Base-by-base conservation (phyloP, 2,329 filamentous ascomycete genomes). In the Ceratocystiopsis brevicomis region DNA sequence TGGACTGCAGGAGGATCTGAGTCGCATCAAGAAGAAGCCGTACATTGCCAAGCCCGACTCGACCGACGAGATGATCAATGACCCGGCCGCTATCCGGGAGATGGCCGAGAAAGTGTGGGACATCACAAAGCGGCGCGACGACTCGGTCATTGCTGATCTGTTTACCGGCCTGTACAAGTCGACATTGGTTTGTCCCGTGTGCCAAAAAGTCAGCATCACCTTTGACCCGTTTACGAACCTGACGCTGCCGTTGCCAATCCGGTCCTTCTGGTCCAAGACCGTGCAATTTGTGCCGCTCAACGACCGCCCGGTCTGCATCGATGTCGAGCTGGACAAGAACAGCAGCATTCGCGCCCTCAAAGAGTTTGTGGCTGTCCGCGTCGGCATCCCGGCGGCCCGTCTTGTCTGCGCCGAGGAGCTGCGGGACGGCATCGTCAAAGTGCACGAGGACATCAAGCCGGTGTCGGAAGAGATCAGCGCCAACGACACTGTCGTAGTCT, bases 151-250 rank as follows among this genome's bases (percentile, higher is more conserved):
- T 51, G 88, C 85, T 45, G 90, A 98, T 56, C 69, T 98, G 12
- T 98, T 98, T 59, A 92, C 85, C 18, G 90, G 90, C 49, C 85
- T 96, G 71, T 98, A 96, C 71, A 95, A 96, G 64, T 96, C 92
- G 38, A 96, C 88, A 0, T 72, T 98, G 49, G 80, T 90, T 49
- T 98, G 90, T 56, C 90, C 90, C 0, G 73, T 71, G 9, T 98
- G 90, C 58, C 72, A 80, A 52, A 98, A 96, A 63, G 81, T 96
- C 60, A 95, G 87, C 71, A 94, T 98, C 53, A 96, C 90, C 0
- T 98, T 98, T 55, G 90, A 98, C 57, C 90, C 90, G 0, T 98
- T 93, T 67, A 95, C 86, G 59, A 90, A 92, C 50, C 64, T 98
- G 46, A 95, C 90, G 0, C 65, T 98, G 19, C 90, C 92, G 45